Evolutionary conservation across 805 yeast genomes (phyloP).

Genomic region (Barnettozyma siamensis): DNA sequence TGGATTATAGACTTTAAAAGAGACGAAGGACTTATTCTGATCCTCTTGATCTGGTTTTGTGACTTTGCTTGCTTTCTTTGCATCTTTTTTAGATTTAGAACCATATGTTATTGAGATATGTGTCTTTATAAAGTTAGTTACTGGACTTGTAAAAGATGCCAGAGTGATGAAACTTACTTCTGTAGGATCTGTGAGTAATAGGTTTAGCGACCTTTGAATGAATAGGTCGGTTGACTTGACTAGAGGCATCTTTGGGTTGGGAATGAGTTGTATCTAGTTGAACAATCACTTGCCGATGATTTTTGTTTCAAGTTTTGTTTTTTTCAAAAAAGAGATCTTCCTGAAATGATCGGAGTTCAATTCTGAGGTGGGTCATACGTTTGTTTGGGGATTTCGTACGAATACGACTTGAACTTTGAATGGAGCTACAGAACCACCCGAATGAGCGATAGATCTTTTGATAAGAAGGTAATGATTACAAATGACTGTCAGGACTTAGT

Average conservation of each 20-base stretch:
- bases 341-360: too few species aligned
- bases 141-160: too few species aligned
- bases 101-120: conserved; percentile 25
- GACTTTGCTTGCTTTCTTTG: conserved; percentile 5
- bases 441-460: too few species aligned
- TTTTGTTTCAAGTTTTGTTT: too few species aligned
- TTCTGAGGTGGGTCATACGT: too few species aligned
- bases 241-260: conserved; percentile 12
- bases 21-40: conserved; percentile 16
- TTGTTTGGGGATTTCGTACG: too few species aligned
- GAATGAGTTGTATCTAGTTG: not conserved
- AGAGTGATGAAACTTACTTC: conserved; percentile 12
- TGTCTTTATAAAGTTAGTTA: conserved; percentile 8
- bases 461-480: too few species aligned
- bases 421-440: too few species aligned
- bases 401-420: too few species aligned
- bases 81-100: conserved; percentile 17
- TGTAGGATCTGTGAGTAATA: conserved; percentile 17
- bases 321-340: too few species aligned
- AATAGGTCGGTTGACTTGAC: conserved; percentile 19
- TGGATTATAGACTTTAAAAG: conserved; percentile 63
- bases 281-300: not conserved
- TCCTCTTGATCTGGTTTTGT: conserved; percentile 7
- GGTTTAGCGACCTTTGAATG: conserved; percentile 18
- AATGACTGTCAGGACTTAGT: too few species aligned